These are phyloP conservation scores for Pseudogymnoascus sp. DNA, from an alignment of 2,329 filamentous ascomycete species.

Conservation along the genomic window DNA sequence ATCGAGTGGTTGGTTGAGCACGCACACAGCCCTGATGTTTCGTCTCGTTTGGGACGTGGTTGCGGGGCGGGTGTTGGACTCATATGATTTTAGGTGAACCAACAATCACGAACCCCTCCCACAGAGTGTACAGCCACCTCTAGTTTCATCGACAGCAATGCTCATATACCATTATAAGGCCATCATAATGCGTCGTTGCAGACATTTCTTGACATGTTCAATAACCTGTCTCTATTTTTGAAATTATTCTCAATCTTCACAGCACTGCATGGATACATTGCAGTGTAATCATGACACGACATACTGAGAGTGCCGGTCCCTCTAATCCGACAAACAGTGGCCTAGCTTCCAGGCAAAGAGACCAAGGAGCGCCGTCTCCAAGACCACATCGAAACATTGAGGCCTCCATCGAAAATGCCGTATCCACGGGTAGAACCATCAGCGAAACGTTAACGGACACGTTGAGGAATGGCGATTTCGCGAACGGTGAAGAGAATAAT, in stretches of 20 bases:
- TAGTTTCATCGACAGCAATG: not conserved
- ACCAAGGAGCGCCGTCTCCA: not conserved
- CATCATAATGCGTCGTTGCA: not conserved
- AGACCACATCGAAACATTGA: not conserved
- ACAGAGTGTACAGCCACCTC: not conserved
- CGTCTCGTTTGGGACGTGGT: not conserved
- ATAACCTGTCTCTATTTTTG: not conserved
- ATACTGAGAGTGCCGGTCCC: not conserved
- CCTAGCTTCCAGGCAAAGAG: not conserved
- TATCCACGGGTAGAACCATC: conserved; percentile 12
- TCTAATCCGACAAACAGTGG: not conserved
- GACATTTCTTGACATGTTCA: not conserved
- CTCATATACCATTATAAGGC: not conserved
- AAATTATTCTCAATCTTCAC: not conserved
- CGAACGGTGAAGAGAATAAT: conserved; percentile 13
- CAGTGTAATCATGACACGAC: not conserved
- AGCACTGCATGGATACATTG: not conserved
- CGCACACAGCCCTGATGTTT: not conserved
- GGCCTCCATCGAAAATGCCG: conserved; percentile 1
- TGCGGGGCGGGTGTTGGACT: conserved; percentile 3
- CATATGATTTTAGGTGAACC: conserved; percentile 8
- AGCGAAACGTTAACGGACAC: conserved; percentile 6
- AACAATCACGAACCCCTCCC: not conserved
- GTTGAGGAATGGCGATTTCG: conserved; percentile 13
- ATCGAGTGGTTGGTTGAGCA: not conserved